Conservation (phyloP, 1,284 basidiomycete genomes). For the Fomitopsis schrenkii region DNA sequence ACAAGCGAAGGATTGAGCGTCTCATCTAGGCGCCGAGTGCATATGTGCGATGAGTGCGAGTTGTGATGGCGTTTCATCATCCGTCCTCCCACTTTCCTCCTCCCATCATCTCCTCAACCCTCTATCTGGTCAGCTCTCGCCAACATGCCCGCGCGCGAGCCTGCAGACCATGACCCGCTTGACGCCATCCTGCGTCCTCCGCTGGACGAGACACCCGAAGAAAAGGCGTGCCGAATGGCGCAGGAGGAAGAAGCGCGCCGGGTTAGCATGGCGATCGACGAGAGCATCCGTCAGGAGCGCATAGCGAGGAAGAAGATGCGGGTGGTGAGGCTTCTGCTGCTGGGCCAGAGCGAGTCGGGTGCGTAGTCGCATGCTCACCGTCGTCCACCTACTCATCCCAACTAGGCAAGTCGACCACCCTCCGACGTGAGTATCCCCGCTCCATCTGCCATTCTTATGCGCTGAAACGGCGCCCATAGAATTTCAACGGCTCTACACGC, state of each 20-base stretch:
- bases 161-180: conserved; percentile 58
- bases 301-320: conserved; percentile 51
- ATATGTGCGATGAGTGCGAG: neutral
- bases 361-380: conserved; percentile 19
- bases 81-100: conserved; percentile 16
- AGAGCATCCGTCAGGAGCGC: conserved; percentile 21
- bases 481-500: conserved; percentile 76
- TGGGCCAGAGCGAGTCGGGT: conserved; percentile 77
- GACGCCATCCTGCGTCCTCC: conserved; percentile 59
- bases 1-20: neutral
- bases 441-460: neutral
- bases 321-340: conserved; percentile 58
- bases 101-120: conserved; percentile 31
- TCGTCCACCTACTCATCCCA: neutral
- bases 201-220: conserved; percentile 52
- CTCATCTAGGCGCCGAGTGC: neutral
- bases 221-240: conserved; percentile 46
- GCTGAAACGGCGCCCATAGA: conserved; percentile 37
- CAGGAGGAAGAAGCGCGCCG: conserved; percentile 58
- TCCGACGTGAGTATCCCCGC: conserved; percentile 52
- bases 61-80: conserved; percentile 7
- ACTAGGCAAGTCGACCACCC: conserved; percentile 60
- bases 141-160: conserved; percentile 43
- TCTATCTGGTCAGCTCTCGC: conserved; percentile 29
- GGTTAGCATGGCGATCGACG: conserved; percentile 65